Base-by-base conservation (phyloP, 345 rosid genomes). In the Aquilaria malaccensis region DNA sequence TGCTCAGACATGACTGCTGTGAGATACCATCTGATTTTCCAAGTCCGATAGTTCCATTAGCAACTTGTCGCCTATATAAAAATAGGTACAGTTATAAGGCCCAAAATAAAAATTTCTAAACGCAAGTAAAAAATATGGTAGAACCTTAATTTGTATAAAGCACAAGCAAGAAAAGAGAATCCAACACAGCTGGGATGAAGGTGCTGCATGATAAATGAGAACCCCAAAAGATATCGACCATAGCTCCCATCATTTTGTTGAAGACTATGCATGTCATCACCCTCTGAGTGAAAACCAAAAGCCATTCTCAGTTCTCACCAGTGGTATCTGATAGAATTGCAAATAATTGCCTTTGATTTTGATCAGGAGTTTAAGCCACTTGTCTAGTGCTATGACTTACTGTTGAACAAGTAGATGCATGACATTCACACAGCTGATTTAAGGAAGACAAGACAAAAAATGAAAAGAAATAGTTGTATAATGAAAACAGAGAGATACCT, bases 11-110 rank as follows among this genome's bases (percentile, higher is more conserved):
- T 55, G 80, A 64, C 68, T 72, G 81, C 65, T 75, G 97, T 13
- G 84, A 71, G 69, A 76, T 62, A 64, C 61, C 77, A 75, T 88
- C 97, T 61, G 82, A 67, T 76, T 88, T 90, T 67, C 91, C 97
- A 72, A 72, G 78, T 59, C 83, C 81, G 66, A 67, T 72, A 66
- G 83, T 59, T 74, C 97, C 94, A 81, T 83, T 81, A 67, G 70
- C 72, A 57, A 79, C 73, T 72, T 91, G 97, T 37, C 74, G 85
- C 81, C 97, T 95, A 67, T 62, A 84, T 55, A 52, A 71, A 60
- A 50, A 60, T 52, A 76, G 50, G 62, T 33, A 74, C 54, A 47
- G 59, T 51, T 47, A 65, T 50, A 62, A 54, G 13, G 61, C 43
- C 5, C 43, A 55, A 59, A 60, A 3, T 62, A 71, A 14, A 61